phyloP scores from a whole-genome alignment of 176 grass and related monocot genomes.

The Aegilops tauschii region DNA sequence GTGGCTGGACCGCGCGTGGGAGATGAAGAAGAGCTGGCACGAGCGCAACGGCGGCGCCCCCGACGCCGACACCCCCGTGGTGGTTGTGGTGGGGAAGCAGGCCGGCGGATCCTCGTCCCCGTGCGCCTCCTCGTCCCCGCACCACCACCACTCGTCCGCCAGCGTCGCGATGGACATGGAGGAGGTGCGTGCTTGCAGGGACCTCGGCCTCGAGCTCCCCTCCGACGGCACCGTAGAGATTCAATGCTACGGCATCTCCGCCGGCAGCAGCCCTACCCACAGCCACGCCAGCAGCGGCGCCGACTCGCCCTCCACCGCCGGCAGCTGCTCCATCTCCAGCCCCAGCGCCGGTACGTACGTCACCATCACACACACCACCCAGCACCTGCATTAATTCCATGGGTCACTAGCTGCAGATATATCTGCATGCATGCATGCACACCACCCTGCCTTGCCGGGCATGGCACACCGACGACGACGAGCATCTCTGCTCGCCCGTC shows the following conservation, averaged over 20 bases:
- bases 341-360: conserved; percentile 26
- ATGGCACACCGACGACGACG: conserved; percentile 23
- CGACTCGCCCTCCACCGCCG: not conserved
- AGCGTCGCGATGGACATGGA: conserved; percentile 72
- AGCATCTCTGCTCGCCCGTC: not conserved
- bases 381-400: not conserved
- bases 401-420: not conserved
- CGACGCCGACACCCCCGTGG: conserved; percentile 35
- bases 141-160: not conserved
- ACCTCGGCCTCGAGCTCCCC: conserved; percentile 67
- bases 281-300: not conserved
- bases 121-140: not conserved
- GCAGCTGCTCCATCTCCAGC: conserved; percentile 27
- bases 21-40: conserved; percentile 54
- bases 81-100: conserved; percentile 28
- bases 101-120: not conserved
- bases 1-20: conserved; percentile 64
- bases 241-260: conserved; percentile 48
- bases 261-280: conserved; percentile 39
- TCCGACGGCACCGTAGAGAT: conserved; percentile 54
- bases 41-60: conserved; percentile 42
- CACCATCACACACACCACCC: not conserved
- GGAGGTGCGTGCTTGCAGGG: conserved; percentile 71
- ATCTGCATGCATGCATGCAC: conserved; percentile 11
- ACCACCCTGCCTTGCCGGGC: conserved; percentile 10